These are phyloP conservation scores for Perkinsus chesapeaki DNA, from an alignment of 169 alveolate species.

Conservation along the genomic window DNA sequence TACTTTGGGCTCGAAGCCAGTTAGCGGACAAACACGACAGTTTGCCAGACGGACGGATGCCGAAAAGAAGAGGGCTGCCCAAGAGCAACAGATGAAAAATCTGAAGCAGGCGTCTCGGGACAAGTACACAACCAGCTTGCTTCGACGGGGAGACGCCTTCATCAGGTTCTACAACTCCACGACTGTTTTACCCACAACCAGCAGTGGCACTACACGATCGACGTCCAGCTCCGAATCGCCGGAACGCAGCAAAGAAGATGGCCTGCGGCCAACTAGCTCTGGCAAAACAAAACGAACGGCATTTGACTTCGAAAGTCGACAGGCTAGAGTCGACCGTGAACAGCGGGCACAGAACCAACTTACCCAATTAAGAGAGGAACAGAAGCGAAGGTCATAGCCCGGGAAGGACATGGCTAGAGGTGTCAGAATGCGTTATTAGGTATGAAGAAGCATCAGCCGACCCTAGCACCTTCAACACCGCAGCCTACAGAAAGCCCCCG, in stretches of 20 bases:
- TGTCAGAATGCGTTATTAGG: background rate
- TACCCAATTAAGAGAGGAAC: background rate
- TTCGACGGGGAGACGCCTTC: too few species aligned
- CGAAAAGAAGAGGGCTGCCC: background rate
- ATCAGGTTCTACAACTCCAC: background rate
- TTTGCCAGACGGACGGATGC: background rate
- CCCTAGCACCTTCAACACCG: background rate
- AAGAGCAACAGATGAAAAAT: background rate
- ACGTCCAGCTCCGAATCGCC: background rate
- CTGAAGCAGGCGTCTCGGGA: background rate
- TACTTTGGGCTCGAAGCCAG: background rate
- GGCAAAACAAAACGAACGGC: background rate
- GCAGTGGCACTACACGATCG: background rate
- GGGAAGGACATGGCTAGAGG: background rate
- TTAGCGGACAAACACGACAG: background rate
- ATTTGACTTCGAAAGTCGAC: background rate
- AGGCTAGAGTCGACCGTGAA: background rate
- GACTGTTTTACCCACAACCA: background rate
- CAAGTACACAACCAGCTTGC: background rate
- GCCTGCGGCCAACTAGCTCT: background rate
- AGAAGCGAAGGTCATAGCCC: background rate
- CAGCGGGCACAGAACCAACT: background rate
- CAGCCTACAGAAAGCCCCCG: background rate
- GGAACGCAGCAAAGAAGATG: background rate
- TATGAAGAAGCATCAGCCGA: background rate